Conservation (phyloP, 1,284 basidiomycete species). For the Ustilago esculenta region DNA sequence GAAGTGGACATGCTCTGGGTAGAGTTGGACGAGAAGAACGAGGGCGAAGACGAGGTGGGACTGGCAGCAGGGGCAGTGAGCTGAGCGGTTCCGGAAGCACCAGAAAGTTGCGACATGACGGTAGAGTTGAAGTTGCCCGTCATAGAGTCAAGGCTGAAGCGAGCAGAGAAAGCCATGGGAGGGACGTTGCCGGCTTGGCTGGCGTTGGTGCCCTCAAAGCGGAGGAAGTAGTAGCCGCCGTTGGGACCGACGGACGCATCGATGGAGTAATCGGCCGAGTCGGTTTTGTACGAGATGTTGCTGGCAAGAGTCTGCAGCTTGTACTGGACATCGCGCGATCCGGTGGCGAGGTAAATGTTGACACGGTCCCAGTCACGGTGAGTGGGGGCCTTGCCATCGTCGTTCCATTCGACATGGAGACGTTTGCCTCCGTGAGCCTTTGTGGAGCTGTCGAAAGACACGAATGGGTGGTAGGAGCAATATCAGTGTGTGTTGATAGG, state of each 20-base stretch:
- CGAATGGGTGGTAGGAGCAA: too few relatives aligned
- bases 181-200: conserved; percentile 32
- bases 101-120: conserved; percentile 27
- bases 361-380: conserved; percentile 49
- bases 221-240: conserved; percentile 61
- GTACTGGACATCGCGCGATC: conserved; percentile 56
- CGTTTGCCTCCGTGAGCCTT: conserved; percentile 40
- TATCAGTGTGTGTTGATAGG: too few relatives aligned
- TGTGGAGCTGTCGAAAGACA: conserved; percentile 49
- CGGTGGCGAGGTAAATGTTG: conserved; percentile 61
- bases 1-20: conserved; percentile 18
- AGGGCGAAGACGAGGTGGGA: conserved; percentile 10
- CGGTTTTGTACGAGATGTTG: conserved; percentile 29
- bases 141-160: conserved; percentile 54
- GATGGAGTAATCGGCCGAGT: conserved; percentile 34
- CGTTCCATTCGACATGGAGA: conserved; percentile 54
- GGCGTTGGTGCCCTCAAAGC: conserved; percentile 54
- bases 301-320: conserved; percentile 55
- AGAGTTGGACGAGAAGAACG: conserved; percentile 13
- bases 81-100: conserved; percentile 25
- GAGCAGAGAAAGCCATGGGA: conserved; percentile 60
- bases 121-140: conserved; percentile 57
- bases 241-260: conserved; percentile 45
- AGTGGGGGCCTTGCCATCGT: conserved; percentile 53
- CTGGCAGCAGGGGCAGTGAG: conserved; percentile 16